Evolutionary conservation across 106 monocot genomes (phyloP).

Genomic region (Dactylorhiza incarnata): DNA sequence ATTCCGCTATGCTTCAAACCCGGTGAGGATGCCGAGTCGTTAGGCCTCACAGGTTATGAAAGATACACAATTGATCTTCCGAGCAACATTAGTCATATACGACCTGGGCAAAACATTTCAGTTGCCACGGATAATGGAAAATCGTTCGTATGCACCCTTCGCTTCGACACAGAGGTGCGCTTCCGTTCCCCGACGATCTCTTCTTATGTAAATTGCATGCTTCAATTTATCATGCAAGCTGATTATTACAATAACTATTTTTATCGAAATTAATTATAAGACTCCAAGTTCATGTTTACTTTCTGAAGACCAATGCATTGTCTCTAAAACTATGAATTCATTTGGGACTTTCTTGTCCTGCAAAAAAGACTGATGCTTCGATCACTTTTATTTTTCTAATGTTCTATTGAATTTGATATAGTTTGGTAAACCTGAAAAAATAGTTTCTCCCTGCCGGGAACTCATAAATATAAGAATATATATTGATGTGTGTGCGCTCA

Average conservation of each 20-base stretch:
- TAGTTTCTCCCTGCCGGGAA: too few relatives aligned
- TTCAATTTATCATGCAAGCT: neutral
- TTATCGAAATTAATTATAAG: neutral
- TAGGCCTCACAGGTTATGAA: conserved; percentile 74
- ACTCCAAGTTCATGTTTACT: neutral
- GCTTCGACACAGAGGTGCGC: conserved; percentile 77
- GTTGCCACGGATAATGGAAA: conserved; percentile 63
- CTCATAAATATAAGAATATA: too few relatives aligned
- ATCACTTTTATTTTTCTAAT: neutral
- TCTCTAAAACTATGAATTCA: neutral
- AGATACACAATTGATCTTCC: conserved; percentile 69
- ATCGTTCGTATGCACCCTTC: conserved; percentile 59
- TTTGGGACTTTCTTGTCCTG: neutral
- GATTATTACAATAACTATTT: neutral
- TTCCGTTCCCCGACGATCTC: neutral
- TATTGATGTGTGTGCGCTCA: too few relatives aligned
- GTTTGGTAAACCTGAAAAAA: neutral
- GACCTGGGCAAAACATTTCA: conserved; percentile 65
- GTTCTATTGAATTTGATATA: neutral
- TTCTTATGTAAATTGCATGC: conserved; percentile 1
- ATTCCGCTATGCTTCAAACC: conserved; percentile 79
- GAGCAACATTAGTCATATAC: conserved; percentile 38
- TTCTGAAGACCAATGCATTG: neutral
- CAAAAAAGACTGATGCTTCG: neutral
- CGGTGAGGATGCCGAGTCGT: conserved; percentile 67